Base-by-base conservation (phyloP, 2,329 filamentous ascomycete species). In the Talaromyces sp. region DNA sequence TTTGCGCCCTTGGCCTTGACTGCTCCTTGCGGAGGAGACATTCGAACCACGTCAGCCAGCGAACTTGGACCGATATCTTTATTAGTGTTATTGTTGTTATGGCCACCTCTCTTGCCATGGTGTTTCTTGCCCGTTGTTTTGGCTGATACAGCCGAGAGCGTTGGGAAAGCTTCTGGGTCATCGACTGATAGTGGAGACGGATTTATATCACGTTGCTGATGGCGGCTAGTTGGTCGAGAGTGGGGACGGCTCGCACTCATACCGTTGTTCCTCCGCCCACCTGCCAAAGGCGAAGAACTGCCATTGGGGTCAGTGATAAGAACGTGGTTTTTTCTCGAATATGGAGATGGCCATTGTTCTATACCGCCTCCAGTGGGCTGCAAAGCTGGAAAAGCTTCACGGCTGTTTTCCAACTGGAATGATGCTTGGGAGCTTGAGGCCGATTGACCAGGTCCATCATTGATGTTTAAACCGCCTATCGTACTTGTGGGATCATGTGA, bases 111-210 rank as follows among this genome's bases (percentile, higher is more conserved):
- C 76, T 96, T 97, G 38, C 92, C 93, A 71, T 96, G 91, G 71
- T 96, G 91, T 70, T 96, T 96, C 78, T 97, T 97, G 58, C 85
- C 87, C 57, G 71, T 62, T 51, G 86, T 86, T 73, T 95, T 95
- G 27, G 83, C 79, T 11, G 56, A 46, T 29, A 85, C 89, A 38
- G 91, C 90, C 6, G 91, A 91, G 2, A 99, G 83, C 9, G 89
- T 90, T 8, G 95, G 95, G 69, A 99, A 99, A 0, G 93, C 95
- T 70, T 99, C 95, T 21, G 91, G 93, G 69, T 99, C 95, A 71
- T 98, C 93, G 26, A 96, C 87, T 21, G 90, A 86, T 31, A 89
- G 89, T 14, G 90, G 89, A 26, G 86, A 82, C 32, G 86, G 85
- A 29, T 86, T 85, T 14, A 81, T 72, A 32, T 86, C 82, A 51